Evolutionary conservation across 2,329 filamentous ascomycete genomes (phyloP).

Genomic region (Penicillium sp.): DNA sequence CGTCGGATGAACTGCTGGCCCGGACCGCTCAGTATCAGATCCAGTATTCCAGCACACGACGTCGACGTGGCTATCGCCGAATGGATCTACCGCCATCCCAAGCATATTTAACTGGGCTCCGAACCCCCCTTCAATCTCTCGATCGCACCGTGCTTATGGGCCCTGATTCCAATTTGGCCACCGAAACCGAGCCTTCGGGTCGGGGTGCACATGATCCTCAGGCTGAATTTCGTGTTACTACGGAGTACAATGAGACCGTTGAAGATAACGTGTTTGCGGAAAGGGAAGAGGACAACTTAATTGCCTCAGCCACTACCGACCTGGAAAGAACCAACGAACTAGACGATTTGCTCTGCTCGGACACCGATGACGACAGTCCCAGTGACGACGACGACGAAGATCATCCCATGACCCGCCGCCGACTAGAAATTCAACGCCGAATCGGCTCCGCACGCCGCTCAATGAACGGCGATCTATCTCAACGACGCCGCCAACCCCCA

Average conservation of each 20-base stretch:
- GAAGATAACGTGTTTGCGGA: slow-evolving; percentile 40
- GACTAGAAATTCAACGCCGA: slow-evolving; percentile 28
- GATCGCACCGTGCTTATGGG: slow-evolving; percentile 29
- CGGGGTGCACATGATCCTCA: slow-evolving; percentile 17
- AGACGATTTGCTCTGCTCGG: slow-evolving; percentile 29
- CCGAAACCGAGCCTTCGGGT: slow-evolving; percentile 18
- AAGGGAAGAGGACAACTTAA: slow-evolving; percentile 24
- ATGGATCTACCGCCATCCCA: slow-evolving; percentile 37
- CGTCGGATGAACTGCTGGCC: slow-evolving; percentile 70
- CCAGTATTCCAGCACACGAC: slow-evolving; percentile 54
- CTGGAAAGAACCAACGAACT: slow-evolving; percentile 34
- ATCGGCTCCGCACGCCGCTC: slow-evolving; percentile 20
- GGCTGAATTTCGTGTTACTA: slow-evolving; percentile 37
- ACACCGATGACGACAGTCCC: slow-evolving; percentile 33
- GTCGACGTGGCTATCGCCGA: slow-evolving; percentile 31
- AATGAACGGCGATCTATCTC: slow-evolving; percentile 16
- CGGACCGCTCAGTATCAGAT: slow-evolving; percentile 76
- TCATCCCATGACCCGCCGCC: slow-evolving; percentile 25
- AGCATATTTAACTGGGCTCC: slow-evolving; percentile 41
- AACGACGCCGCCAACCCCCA: slow-evolving; percentile 25
- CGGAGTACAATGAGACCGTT: slow-evolving; percentile 39
- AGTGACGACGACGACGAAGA: slow-evolving; percentile 24
- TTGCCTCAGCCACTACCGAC: slow-evolving; percentile 22
- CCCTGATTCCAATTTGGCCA: slow-evolving; percentile 24
- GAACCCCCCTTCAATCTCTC: slow-evolving; percentile 37